Evolutionary conservation across 1,284 basidiomycete genomes (phyloP), one percentile per base, ranked within the genome.

Genomic region (Melampsora occidentalis): DNA sequence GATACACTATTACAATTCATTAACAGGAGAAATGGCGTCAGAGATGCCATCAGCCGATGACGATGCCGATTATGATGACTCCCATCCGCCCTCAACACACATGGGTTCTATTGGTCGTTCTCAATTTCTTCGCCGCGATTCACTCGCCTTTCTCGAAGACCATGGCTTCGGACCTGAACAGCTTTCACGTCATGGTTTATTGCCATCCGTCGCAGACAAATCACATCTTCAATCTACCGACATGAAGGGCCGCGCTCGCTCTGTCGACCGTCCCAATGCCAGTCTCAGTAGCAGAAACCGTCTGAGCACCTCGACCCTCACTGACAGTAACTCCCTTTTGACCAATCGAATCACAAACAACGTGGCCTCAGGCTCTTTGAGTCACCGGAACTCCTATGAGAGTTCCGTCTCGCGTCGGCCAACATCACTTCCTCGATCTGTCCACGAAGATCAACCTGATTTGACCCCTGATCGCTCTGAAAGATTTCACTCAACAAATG

Each of bases 1-100:
- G 91, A 92, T 97, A 82, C 94, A 90, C 86, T 98, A 97, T 84
- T 88, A 93, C 80, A 98, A 98, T 81, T 91, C 91, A 0, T 87
- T 91, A 79, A 97, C 94, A 1, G 93, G 93, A 49, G 90, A 94
- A 81, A 89, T 89, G 53, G 89, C 93, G 16, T 88, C 89, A 80
- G 93, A 97, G 80, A 85, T 97, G 53, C 95, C 95, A n/a, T 78
- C 78, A 53, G 79, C 65, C 9, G 71, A 77, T 49, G 70, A 76
- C 22, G 57, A 51, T 2, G 61, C 65, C n/a, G 57, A 70, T 25
- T 51, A 70, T 48, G 72, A 63, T 22, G 28, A 51, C 12, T 71
- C 31, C 2, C 28, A 48, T 33, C 59, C 20, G 3, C 18, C 53
- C 64, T 22, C 59, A 35, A 63, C 39, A n/a, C 51, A 65, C 68